Base-by-base conservation (phyloP, 371 early-diverging fungal genomes). In the Basidiobolus heterosporus region DNA sequence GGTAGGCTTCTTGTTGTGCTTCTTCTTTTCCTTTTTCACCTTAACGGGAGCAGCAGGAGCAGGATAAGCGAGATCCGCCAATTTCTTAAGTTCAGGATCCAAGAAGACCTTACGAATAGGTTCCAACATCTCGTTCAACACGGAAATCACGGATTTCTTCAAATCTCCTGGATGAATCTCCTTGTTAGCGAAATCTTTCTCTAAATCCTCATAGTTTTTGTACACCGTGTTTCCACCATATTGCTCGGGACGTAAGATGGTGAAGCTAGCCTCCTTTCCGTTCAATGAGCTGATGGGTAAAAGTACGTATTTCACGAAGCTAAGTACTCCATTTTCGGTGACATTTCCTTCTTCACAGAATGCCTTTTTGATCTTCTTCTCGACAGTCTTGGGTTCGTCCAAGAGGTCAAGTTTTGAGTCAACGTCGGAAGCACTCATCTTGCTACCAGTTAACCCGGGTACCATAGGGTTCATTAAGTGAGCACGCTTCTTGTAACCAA, bases 381-480 rank as follows among this genome's bases (percentile, higher is more conserved):
- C 62, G 20, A 99, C 91, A 17, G 75, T 59, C 57, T 87, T 80
- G 24, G 81, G 68, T 35, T 75, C 72, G 62, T 99, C 99, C 51
- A 94, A 70, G 45, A 99, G 66, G 60, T 98, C 99, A 55, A 99
- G 90, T 75, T 99, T 99, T 45, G 95, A 91, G 56, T 92, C 82
- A 20, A 91, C 85, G 50, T 98, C 99, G 6, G 98, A 98, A 9
- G 98, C 75, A 50, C 85, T 85, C 99, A 99, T 99, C 67, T 99
- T 99, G 50, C 82, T 71, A 1, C 98, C 97, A 22, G 85, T 74
- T 44, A 99, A 74, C 17, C 99, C 99, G 23, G 96, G 94, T 0
- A 99, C 89, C 98, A 99, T 99, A n/a, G 82, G 74, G 72, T 98
- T 99, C 99, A 99, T 99, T 57, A 99, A 70, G 59, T 99, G 98